Percentiles rank a stretch among this genome's conserved stretches.
Conservation (phyloP, 2,329 filamentous ascomycete species). For the Penicillium polonicum region DNA sequence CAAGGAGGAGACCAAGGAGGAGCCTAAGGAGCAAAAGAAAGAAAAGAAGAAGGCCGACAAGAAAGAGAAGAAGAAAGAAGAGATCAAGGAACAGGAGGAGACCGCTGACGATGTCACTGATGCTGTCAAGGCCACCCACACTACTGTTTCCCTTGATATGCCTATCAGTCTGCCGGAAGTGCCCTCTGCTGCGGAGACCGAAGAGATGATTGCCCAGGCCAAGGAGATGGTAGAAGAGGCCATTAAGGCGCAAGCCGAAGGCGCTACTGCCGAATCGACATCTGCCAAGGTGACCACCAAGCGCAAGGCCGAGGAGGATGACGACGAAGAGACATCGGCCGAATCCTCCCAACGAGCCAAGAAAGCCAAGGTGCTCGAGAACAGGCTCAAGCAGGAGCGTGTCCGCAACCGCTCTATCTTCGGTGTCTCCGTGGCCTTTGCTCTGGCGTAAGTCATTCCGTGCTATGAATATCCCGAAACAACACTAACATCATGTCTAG, state of each 20-base stretch:
- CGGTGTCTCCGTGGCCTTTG: slow-evolving; percentile 81
- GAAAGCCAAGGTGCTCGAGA: slow-evolving; percentile 67
- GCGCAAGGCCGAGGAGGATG: slow-evolving; percentile 69
- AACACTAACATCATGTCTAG: slow-evolving; percentile 31
- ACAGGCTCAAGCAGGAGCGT: slow-evolving; percentile 78
- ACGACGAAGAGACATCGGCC: slow-evolving; percentile 38
- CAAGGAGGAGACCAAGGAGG: slow-evolving; percentile 49
- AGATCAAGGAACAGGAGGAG: slow-evolving; percentile 51
- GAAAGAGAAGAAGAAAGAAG: slow-evolving; percentile 34
- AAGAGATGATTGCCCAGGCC: slow-evolving; percentile 80
- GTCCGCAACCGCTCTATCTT: slow-evolving; percentile 82
- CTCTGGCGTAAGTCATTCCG: slow-evolving; percentile 73
- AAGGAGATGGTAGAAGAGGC: slow-evolving; percentile 82
- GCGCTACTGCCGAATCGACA: slow-evolving; percentile 35
- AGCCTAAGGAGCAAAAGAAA: slow-evolving; percentile 35
- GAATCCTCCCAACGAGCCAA: slow-evolving; percentile 59
- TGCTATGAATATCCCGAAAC: background rate
- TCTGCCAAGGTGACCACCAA: slow-evolving; percentile 53
- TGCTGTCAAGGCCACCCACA: slow-evolving; percentile 67
- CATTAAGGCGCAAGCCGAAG: slow-evolving; percentile 48
- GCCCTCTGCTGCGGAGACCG: slow-evolving; percentile 72
- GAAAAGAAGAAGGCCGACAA: slow-evolving; percentile 43
- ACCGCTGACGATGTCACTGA: slow-evolving; percentile 52
- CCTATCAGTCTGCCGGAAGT: slow-evolving; percentile 66
- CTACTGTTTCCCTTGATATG: slow-evolving; percentile 73